Conservation (phyloP, 352 stramenopile species). For the Globisporangium polare region DNA sequence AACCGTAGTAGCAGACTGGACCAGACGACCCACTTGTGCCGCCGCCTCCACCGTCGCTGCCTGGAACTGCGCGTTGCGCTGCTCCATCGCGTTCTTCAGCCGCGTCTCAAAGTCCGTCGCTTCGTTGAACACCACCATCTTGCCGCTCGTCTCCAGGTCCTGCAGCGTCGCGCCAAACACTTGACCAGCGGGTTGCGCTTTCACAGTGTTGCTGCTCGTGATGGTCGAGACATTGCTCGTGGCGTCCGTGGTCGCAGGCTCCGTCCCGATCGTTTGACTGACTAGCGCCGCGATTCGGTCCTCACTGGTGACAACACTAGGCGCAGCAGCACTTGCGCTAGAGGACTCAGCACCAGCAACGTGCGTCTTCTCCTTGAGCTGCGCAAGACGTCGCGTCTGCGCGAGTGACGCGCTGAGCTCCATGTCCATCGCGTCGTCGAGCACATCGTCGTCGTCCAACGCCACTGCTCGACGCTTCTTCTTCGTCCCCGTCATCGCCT, state of each 20-base stretch:
- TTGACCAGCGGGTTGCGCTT: constrained; percentile 17
- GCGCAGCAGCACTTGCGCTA: neutral
- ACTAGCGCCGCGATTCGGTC: constrained; percentile 61
- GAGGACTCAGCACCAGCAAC: neutral
- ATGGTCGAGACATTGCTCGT: constrained; percentile 8
- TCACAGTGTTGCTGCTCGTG: neutral
- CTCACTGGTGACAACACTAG: constrained; percentile 29
- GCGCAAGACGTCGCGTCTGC: constrained; percentile 50
- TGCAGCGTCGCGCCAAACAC: constrained; percentile 47
- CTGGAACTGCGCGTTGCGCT: constrained; percentile 53
- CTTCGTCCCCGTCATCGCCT: constrained; percentile 23
- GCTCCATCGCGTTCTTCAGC: constrained; percentile 72
- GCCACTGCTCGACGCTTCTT: constrained; percentile 34
- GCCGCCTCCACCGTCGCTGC: constrained; percentile 16
- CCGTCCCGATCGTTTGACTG: constrained; percentile 30
- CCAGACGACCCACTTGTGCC: neutral
- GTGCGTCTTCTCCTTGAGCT: constrained; percentile 26
- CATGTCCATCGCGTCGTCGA: constrained; percentile 60
- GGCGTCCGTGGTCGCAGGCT: constrained; percentile 18
- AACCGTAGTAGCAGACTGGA: neutral
- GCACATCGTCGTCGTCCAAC: constrained; percentile 27
- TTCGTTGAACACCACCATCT: constrained; percentile 80
- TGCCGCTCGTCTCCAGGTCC: constrained; percentile 20
- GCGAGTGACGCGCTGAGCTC: constrained; percentile 78
- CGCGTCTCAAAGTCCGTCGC: constrained; percentile 80